A percentile compares a stretch with the other conserved stretches of the same genome.
phyloP scores from a whole-genome alignment of 2,329 filamentous ascomycete species.

The Penicillium sp. region DNA sequence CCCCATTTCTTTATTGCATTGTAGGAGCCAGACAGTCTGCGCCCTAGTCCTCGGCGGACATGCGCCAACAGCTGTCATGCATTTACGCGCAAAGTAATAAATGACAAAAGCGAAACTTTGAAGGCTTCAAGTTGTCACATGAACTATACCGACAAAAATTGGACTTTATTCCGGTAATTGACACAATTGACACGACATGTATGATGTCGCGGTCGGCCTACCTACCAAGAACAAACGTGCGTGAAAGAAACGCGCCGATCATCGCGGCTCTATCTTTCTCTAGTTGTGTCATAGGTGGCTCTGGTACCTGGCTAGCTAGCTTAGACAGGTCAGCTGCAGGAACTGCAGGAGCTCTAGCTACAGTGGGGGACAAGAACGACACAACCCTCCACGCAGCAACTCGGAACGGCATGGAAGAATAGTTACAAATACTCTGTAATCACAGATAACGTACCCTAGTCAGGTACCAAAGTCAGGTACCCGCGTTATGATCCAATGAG shows the following conservation, averaged over 20 bases:
- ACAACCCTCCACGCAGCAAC: not conserved
- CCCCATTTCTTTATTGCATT: not conserved
- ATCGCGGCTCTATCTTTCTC: constrained; percentile 3
- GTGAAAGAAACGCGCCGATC: constrained; percentile 1
- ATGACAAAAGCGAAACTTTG: not conserved
- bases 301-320: not conserved
- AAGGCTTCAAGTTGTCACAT: not conserved
- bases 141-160: not conserved
- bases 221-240: constrained; percentile 2
- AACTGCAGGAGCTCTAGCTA: not conserved
- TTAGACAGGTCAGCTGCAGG: not conserved
- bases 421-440: not conserved
- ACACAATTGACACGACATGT: not conserved
- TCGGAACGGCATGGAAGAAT: not conserved
- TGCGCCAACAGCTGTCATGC: not conserved
- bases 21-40: not conserved
- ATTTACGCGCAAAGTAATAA: not conserved
- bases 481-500: not conserved
- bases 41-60: not conserved
- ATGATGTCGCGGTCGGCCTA: constrained; percentile 1
- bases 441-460: too few species aligned
- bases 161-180: not conserved
- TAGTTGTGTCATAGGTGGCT: not conserved
- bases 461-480: not conserved
- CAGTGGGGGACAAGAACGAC: not conserved